Percentiles rank a stretch among this genome's conserved stretches.
Evolutionary conservation across 441 rosid genomes (phyloP).

Genomic region (Cnidoscolus chayamansa): DNA sequence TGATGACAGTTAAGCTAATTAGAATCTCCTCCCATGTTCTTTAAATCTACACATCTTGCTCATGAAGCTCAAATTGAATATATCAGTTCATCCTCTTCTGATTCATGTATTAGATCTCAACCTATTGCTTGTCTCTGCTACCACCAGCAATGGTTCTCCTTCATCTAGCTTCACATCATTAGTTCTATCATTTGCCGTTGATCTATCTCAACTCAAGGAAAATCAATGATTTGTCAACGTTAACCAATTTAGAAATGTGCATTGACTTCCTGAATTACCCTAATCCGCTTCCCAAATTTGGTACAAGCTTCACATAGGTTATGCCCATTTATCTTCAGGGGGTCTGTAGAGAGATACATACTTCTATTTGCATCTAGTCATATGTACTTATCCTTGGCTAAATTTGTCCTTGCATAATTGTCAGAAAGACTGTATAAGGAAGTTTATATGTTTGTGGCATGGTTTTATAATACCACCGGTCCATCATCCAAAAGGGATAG

Average conservation of each 20-base stretch:
- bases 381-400: not conserved
- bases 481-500: conserved; percentile 1
- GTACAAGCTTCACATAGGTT: not conserved
- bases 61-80: not conserved
- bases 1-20: not conserved
- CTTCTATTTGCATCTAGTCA: not conserved
- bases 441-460: not conserved
- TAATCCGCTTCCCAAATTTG: not conserved
- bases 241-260: not conserved
- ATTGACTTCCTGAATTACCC: not conserved
- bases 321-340: not conserved
- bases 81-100: not conserved
- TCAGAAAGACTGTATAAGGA: not conserved
- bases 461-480: not conserved
- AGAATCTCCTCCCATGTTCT: not conserved
- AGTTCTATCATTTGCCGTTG: not conserved
- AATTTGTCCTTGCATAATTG: not conserved
- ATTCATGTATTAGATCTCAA: not conserved
- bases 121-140: not conserved
- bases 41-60: not conserved
- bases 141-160: not conserved
- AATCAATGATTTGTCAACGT: not conserved
- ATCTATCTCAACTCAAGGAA: not conserved
- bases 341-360: not conserved
- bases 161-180: not conserved